Conservation (phyloP, 441 rosid genomes). For the Pelargonium myrrhifolium region DNA sequence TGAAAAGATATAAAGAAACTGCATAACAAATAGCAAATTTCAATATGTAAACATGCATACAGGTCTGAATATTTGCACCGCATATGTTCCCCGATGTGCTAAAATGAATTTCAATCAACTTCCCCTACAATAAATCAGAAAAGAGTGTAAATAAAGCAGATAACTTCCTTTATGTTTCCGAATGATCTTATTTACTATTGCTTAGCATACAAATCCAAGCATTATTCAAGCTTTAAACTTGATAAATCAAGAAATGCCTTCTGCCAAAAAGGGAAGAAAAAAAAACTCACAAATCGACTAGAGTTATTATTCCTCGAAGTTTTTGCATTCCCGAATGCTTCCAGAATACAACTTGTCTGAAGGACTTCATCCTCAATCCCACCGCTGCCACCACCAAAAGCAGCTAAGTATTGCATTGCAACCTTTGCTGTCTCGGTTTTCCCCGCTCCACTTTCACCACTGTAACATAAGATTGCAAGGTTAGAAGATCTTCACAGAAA, state of each 20-base stretch:
- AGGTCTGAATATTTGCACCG: conserved; percentile 79
- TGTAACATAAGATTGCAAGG: conserved; percentile 26
- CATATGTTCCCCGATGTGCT: conserved; percentile 69
- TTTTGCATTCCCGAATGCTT: conserved; percentile 98
- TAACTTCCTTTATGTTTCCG: neutral
- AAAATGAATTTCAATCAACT: conserved; percentile 82
- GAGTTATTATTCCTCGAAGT: conserved; percentile 87
- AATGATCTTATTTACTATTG: neutral
- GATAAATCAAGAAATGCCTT: neutral
- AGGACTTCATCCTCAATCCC: conserved; percentile 69
- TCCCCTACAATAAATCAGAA: conserved; percentile 50
- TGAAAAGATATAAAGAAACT: conserved; percentile 8
- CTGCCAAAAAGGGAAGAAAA: conserved; percentile 2
- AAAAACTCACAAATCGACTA: conserved; percentile 80
- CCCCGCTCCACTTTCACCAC: conserved; percentile 99
- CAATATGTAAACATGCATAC: conserved; percentile 42
- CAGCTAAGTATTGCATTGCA: conserved; percentile 84
- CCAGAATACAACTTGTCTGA: conserved; percentile 68
- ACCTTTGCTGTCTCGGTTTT: conserved; percentile 96
- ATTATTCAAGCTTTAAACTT: conserved; percentile 1
- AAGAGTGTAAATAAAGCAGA: conserved; percentile 6
- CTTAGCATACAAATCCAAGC: neutral
- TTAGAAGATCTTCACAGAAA: neutral
- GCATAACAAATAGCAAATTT: conserved; percentile 12
- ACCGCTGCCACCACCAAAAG: conserved; percentile 71